Evolutionary conservation across 306 rosid species (phyloP), one percentile per base, ranked within the genome.

Genomic region (Trifolium dubium): DNA sequence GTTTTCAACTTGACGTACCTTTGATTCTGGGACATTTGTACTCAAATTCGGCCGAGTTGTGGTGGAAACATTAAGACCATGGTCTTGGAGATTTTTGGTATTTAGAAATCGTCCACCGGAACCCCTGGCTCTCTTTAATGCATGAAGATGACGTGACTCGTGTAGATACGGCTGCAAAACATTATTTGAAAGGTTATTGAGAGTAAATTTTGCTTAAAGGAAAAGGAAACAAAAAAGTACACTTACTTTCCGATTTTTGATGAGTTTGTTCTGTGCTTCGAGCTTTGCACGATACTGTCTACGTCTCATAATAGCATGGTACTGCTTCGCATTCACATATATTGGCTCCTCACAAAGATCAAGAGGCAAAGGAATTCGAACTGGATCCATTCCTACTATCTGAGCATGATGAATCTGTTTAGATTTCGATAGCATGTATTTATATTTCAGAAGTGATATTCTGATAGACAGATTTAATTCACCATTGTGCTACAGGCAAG

Each of bases 251-350:
- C 96, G 86, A 39, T 75, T 43, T 81, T 87, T 91, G 35, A 84
- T 46, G 65, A 87, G 88, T 76, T 85, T 89, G 79, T 88, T 93
- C 30, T 83, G 89, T 17, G 88, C 90, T 82, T 91, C 90, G 2
- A 87, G 89, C 75, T 85, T 93, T 29, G 96, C 97, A 17, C 98
- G 97, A 5, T 85, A 88, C 69, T 91, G 88, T 59, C 98, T 88
- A 61, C 97, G 93, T 44, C 97, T 84, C 78, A 93, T 84, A 79
- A 93, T 93, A 69, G 97, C 98, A 68, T 84, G 97, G 85, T 90
- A 93, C 76, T 90, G 98, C 80, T 93, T 90, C 7, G 98, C 86
- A 74, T 93, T 93, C 80, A 93, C 98, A 75, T 85, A 93, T 41
- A 90, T 86, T 43, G 97, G 93, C 79, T 81, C 87, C 23, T 88